These are phyloP conservation scores for Thinopyrum obtusiflorum DNA, from an alignment of 202 grass and related monocot genomes.

Conservation along the genomic window DNA sequence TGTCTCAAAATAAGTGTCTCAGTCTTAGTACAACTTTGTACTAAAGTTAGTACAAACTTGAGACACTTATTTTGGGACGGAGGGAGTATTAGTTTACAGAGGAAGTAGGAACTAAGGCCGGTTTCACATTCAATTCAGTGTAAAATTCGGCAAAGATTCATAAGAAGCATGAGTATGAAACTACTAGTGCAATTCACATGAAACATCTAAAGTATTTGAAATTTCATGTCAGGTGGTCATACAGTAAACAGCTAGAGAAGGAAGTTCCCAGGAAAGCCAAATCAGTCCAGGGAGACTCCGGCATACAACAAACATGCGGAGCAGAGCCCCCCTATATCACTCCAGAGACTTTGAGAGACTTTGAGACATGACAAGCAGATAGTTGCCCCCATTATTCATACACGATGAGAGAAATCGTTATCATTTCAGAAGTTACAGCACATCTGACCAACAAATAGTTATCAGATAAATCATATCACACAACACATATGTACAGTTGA, in stretches of 20 bases:
- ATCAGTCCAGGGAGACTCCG: neutral
- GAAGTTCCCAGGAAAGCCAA: neutral
- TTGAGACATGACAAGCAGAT: neutral
- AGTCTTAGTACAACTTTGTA: too few relatives aligned
- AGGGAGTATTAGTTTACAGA: too few relatives aligned
- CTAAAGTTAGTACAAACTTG: too few relatives aligned
- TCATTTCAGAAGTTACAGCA: neutral
- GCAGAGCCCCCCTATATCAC: neutral
- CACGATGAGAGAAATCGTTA: neutral
- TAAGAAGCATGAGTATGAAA: neutral
- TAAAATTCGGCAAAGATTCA: neutral
- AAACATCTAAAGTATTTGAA: too few relatives aligned
- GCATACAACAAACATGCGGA: neutral
- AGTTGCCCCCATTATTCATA: neutral
- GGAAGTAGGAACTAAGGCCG: too few relatives aligned
- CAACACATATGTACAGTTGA: conserved; percentile 34
- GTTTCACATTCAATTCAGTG: neutral
- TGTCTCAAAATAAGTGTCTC: too few relatives aligned
- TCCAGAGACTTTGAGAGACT: neutral
- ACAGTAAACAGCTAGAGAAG: neutral
- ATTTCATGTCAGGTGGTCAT: neutral
- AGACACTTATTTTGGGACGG: too few relatives aligned
- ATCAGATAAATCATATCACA: neutral
- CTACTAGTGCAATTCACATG: too few relatives aligned
- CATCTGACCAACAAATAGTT: neutral